phyloP scores from a whole-genome alignment of 495 filamentous ascomycete genomes.

The Penicillium fimorum region DNA sequence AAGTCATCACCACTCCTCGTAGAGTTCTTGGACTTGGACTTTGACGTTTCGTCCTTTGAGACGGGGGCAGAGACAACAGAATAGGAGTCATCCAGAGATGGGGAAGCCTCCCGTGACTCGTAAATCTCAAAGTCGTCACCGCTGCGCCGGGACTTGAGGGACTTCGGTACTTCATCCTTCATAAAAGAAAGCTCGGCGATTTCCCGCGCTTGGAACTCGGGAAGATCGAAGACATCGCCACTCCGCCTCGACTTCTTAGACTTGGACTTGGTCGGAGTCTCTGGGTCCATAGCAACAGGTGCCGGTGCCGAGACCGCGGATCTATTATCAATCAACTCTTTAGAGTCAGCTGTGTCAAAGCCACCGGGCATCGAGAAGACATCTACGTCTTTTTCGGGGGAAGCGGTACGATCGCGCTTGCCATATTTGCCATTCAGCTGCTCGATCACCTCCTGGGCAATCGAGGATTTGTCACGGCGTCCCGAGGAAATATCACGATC shows the following conservation, averaged over 20 bases:
- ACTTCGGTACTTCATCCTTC: background rate
- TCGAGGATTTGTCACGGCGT: slow-evolving; percentile 16
- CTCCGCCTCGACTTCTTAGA: slow-evolving; percentile 4
- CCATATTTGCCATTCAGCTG: slow-evolving; percentile 25
- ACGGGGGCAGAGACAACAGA: slow-evolving; percentile 28
- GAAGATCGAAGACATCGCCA: slow-evolving; percentile 2
- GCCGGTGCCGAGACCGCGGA: background rate
- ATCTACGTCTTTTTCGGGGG: slow-evolving; percentile 22
- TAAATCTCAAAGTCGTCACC: slow-evolving; percentile 6
- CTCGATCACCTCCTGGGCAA: slow-evolving; percentile 34
- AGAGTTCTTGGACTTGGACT: slow-evolving; percentile 1
- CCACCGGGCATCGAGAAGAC: slow-evolving; percentile 43
- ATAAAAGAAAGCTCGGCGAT: background rate
- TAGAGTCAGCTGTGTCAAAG: slow-evolving; percentile 31
- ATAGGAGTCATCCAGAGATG: slow-evolving; percentile 16
- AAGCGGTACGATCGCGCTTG: slow-evolving; percentile 8
- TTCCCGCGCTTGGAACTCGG: background rate
- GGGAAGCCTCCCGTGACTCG: slow-evolving; percentile 11
- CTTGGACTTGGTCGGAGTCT: slow-evolving; percentile 10
- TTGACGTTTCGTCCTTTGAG: slow-evolving; percentile 4
- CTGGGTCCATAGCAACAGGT: background rate
- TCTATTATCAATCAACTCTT: background rate
- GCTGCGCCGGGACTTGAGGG: background rate
- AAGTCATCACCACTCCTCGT: slow-evolving; percentile 2
- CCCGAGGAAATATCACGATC: slow-evolving; percentile 8